phyloP scores from a whole-genome alignment of 768 basidiomycete genomes.

The Trametopsis cervina region DNA sequence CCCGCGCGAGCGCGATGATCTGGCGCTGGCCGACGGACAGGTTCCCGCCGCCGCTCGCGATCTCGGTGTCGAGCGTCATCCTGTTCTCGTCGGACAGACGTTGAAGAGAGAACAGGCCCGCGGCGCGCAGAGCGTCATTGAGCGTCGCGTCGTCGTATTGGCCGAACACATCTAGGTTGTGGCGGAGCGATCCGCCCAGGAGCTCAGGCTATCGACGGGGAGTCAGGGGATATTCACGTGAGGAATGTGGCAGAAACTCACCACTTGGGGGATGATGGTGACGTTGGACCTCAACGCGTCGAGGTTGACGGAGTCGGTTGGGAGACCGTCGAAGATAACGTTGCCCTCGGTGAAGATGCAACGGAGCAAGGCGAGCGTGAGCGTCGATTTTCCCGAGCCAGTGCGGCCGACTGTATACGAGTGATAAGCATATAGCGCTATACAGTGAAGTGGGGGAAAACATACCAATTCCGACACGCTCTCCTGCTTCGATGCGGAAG shows the following conservation, averaged over 20 bases:
- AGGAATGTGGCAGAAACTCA: slow-evolving; percentile 24
- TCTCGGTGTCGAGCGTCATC: slow-evolving; percentile 36
- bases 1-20: slow-evolving; percentile 51
- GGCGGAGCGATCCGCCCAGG: slow-evolving; percentile 46
- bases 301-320: slow-evolving; percentile 40
- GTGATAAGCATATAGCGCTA: slow-evolving; percentile 18
- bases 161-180: slow-evolving; percentile 52
- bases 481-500: slow-evolving; percentile 46
- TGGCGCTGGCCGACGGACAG: slow-evolving; percentile 51
- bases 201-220: slow-evolving; percentile 33
- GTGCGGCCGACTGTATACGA: slow-evolving; percentile 33
- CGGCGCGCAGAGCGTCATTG: slow-evolving; percentile 40
- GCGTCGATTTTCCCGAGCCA: slow-evolving; percentile 31
- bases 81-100: slow-evolving; percentile 25
- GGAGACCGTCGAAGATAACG: slow-evolving; percentile 43
- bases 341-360: slow-evolving; percentile 46
- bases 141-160: slow-evolving; percentile 46
- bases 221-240: background rate
- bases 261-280: slow-evolving; percentile 53
- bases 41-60: slow-evolving; percentile 38
- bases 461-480: slow-evolving; percentile 42
- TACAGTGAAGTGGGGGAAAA: slow-evolving; percentile 31
- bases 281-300: slow-evolving; percentile 44
- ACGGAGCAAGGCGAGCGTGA: slow-evolving; percentile 46
- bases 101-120: slow-evolving; percentile 39